phyloP scores from a whole-genome alignment of 495 filamentous ascomycete genomes.

The Penicillium crystallinum region DNA sequence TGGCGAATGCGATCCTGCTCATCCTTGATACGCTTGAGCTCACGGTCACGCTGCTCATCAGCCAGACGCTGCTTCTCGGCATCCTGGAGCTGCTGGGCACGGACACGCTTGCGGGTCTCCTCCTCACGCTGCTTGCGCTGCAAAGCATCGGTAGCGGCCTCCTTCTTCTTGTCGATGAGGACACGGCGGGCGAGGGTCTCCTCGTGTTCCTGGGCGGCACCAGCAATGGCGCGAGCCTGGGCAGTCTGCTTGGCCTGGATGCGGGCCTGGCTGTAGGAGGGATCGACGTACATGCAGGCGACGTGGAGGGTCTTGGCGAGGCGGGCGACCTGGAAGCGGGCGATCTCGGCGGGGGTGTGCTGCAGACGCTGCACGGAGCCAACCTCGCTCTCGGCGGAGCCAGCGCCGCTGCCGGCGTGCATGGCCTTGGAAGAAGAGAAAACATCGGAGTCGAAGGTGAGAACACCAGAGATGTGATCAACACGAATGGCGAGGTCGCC shows the following conservation, averaged over 20 bases:
- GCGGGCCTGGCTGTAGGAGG: conserved; percentile 73
- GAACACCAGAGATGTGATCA: conserved; percentile 86
- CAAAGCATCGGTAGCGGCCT: conserved; percentile 76
- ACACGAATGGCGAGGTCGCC: conserved; percentile 95
- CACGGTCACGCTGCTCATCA: conserved; percentile 86
- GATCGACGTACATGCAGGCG: conserved; percentile 92
- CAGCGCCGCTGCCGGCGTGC: conserved; percentile 76
- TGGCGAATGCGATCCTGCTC: conserved; percentile 89
- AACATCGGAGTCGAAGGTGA: conserved; percentile 96
- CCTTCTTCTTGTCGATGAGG: conserved; percentile 94
- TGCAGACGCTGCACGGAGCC: conserved; percentile 90
- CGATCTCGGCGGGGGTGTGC: conserved; percentile 96
- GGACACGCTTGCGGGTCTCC: conserved; percentile 73
- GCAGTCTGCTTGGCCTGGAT: conserved; percentile 74
- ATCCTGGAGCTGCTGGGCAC: conserved; percentile 78
- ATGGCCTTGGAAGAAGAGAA: conserved; percentile 95
- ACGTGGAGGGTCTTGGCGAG: conserved; percentile 86
- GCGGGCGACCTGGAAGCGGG: conserved; percentile 87
- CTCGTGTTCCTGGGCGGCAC: conserved; percentile 84
- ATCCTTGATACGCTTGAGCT: conserved; percentile 79
- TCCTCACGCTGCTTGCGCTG: conserved; percentile 89
- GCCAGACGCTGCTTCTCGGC: conserved; percentile 81
- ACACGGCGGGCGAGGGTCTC: conserved; percentile 84
- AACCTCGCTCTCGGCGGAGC: conserved; percentile 82
- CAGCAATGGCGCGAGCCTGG: conserved; percentile 71